Evolutionary conservation across 164 flowering plant species (phyloP).

Genomic region (Piper betle): DNA sequence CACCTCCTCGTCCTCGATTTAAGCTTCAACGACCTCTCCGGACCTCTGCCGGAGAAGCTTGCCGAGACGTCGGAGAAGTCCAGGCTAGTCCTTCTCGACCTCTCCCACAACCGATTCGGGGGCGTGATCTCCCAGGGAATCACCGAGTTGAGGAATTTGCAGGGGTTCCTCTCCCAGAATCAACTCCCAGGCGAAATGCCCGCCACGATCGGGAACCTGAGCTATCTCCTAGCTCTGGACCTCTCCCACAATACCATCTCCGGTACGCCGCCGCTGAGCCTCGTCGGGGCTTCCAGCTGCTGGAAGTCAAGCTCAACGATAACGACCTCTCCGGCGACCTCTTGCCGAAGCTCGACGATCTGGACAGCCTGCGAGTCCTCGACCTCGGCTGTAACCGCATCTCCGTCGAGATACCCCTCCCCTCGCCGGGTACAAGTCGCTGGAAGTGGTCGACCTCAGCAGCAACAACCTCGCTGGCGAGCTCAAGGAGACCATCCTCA

Average conservation of each 20-base stretch:
- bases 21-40: constrained; percentile 62
- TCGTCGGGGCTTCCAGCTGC: constrained; percentile 86
- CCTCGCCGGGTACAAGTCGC: constrained; percentile 84
- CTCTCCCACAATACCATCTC: constrained; percentile 62
- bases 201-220: constrained; percentile 72
- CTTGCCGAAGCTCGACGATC: constrained; percentile 84
- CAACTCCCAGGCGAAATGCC: constrained; percentile 69
- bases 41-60: constrained; percentile 50
- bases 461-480: constrained; percentile 65
- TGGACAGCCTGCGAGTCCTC: constrained; percentile 67
- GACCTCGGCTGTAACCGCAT: constrained; percentile 68
- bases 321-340: constrained; percentile 80
- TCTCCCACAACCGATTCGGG: constrained; percentile 66
- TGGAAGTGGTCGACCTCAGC: constrained; percentile 83
- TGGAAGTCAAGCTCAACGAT: constrained; percentile 56
- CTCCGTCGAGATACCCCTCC: constrained; percentile 87
- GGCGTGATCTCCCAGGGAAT: constrained; percentile 57
- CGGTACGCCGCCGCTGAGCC: constrained; percentile 70
- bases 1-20: constrained; percentile 57
- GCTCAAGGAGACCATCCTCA: constrained; percentile 63
- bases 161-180: constrained; percentile 78
- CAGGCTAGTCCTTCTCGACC: constrained; percentile 65
- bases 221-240: constrained; percentile 83
- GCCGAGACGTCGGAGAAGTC: constrained; percentile 47
- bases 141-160: constrained; percentile 72